phyloP scores from a whole-genome alignment of 306 rosid species.

The Quercus suber region DNA sequence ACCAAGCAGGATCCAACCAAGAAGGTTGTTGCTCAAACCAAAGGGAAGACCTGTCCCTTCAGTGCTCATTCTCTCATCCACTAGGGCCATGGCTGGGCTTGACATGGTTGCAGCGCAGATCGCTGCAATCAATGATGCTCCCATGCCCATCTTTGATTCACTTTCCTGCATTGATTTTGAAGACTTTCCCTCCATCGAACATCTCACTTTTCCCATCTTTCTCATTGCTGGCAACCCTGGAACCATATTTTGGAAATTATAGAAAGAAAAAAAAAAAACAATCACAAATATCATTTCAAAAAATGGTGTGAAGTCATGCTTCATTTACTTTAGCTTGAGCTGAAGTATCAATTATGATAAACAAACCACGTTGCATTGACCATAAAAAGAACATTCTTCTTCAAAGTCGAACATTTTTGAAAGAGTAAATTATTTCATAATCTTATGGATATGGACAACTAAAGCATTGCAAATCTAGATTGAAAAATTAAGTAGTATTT shows the following conservation, averaged over 20 bases:
- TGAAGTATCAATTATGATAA: no score
- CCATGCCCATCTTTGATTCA: slow-evolving; percentile 51
- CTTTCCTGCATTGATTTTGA: slow-evolving; percentile 21
- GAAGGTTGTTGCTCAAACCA: slow-evolving; percentile 90
- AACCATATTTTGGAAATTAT: slow-evolving; percentile 1
- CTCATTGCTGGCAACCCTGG: slow-evolving; percentile 61
- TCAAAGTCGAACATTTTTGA: no score
- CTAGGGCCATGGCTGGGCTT: slow-evolving; percentile 86
- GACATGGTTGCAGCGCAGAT: slow-evolving; percentile 59
- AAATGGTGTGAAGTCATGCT: no score
- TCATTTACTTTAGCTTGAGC: no score
- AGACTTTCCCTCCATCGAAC: slow-evolving; percentile 61
- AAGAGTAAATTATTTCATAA: no score
- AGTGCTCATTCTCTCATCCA: slow-evolving; percentile 90
- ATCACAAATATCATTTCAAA: background rate
- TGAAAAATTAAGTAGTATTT: no score
- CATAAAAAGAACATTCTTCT: no score
- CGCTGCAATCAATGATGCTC: slow-evolving; percentile 62
- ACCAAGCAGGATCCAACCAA: slow-evolving; percentile 77
- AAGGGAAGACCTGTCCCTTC: slow-evolving; percentile 98
- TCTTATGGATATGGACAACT: no score
- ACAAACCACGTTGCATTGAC: no score
- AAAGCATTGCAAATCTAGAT: no score
- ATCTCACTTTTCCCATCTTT: slow-evolving; percentile 72
- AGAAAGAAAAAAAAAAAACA: background rate